Percentiles rank a stretch among this genome's conserved stretches.
phyloP scores from a whole-genome alignment of 129 eudicot species.

The Chrysanthemum makinoi region DNA sequence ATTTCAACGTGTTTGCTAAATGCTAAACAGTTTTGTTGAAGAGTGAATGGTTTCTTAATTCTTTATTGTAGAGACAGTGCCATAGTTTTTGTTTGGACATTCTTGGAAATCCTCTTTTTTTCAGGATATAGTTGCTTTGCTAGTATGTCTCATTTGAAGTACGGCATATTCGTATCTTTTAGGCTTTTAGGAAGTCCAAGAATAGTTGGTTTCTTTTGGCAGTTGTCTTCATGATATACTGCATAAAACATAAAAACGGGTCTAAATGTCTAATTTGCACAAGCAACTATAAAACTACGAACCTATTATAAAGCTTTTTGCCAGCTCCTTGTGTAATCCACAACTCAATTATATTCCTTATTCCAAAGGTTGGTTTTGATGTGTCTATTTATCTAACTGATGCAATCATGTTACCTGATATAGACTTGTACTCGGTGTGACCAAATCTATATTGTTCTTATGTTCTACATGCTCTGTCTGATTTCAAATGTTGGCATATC shows the following conservation, averaged over 20 bases:
- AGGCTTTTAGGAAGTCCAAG: neutral
- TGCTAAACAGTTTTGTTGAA: slow-evolving; percentile 15
- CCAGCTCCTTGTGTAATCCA: too few relatives aligned
- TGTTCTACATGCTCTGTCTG: neutral
- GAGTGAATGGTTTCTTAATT: slow-evolving; percentile 13
- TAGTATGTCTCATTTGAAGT: slow-evolving; percentile 18
- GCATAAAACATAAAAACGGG: neutral
- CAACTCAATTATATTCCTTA: too few relatives aligned
- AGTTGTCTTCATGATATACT: neutral
- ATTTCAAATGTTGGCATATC: neutral
- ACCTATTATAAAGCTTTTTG: too few relatives aligned
- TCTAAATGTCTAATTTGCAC: too few relatives aligned
- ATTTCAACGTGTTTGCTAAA: slow-evolving; percentile 6
- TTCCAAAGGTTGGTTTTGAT: too few relatives aligned
- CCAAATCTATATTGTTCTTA: neutral
- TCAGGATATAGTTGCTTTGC: slow-evolving; percentile 2
- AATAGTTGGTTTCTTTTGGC: neutral
- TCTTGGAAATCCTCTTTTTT: neutral
- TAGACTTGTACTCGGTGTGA: neutral
- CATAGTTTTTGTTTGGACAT: slow-evolving; percentile 22
- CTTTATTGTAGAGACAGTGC: slow-evolving; percentile 21
- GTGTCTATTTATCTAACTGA: neutral
- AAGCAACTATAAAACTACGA: too few relatives aligned
- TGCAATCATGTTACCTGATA: neutral
- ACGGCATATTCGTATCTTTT: slow-evolving; percentile 2